Conservation (phyloP, 495 filamentous ascomycete genomes). For the Podospora anserina region DNA sequence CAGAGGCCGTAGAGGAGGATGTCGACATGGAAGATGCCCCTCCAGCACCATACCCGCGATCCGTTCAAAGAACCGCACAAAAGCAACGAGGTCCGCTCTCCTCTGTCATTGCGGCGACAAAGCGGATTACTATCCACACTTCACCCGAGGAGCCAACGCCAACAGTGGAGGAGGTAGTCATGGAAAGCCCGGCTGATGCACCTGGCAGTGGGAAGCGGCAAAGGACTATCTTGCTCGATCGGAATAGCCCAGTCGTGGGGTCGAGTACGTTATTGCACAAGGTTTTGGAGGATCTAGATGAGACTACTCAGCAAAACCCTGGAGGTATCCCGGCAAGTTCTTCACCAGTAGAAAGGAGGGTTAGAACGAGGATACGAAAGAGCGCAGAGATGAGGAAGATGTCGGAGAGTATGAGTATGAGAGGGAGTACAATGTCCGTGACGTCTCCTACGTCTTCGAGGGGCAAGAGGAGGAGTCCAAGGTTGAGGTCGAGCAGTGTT, state of each 20-base stretch:
- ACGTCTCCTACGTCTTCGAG: neutral
- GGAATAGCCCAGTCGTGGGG: slow-evolving; percentile 3
- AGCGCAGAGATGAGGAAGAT: slow-evolving; percentile 5
- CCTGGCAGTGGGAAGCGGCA: slow-evolving; percentile 8
- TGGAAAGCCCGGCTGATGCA: slow-evolving; percentile 10
- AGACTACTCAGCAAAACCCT: neutral
- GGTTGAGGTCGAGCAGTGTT: neutral
- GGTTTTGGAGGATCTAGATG: slow-evolving; percentile 10
- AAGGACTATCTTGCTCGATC: neutral
- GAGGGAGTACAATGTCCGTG: neutral
- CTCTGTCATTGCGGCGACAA: slow-evolving; percentile 7
- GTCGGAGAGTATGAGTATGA: slow-evolving; percentile 7
- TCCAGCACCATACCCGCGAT: neutral
- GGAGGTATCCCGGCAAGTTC: slow-evolving; percentile 4
- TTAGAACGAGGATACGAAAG: slow-evolving; percentile 8
- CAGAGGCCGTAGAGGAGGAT: slow-evolving; percentile 3
- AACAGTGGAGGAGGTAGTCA: slow-evolving; percentile 7
- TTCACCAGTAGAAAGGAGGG: slow-evolving; percentile 9
- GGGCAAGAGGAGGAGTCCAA: slow-evolving; percentile 1
- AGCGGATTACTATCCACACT: neutral
- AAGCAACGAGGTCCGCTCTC: slow-evolving; percentile 4
- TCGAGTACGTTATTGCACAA: slow-evolving; percentile 3
- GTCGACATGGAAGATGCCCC: slow-evolving; percentile 8
- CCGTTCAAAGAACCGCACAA: neutral
- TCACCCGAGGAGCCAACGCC: neutral